A percentile compares a stretch with the other conserved stretches of the same genome.
phyloP scores from a whole-genome alignment of 768 basidiomycete genomes.

The Kwoniella bestiolae region DNA sequence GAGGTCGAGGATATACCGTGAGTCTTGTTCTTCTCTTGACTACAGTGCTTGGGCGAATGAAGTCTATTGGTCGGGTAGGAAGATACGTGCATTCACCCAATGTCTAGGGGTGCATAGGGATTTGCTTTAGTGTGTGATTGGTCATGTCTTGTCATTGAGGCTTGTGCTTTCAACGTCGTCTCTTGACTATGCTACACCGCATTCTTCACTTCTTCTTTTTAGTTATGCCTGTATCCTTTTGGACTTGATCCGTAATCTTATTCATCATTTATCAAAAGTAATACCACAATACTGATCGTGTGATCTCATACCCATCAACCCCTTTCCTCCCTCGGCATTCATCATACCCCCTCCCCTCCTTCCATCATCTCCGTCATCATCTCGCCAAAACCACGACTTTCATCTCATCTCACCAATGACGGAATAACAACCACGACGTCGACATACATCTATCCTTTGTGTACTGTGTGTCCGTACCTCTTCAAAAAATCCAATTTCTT shows the following conservation, averaged over 20 bases:
- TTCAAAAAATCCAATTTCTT: background rate
- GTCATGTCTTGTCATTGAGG: background rate
- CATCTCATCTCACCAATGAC: background rate
- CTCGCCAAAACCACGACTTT: background rate
- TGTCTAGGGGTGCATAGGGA: background rate
- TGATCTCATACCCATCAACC: background rate
- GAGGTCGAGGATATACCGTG: background rate
- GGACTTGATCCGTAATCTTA: background rate
- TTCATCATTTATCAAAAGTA: background rate
- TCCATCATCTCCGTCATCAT: background rate
- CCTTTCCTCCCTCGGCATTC: too few species aligned
- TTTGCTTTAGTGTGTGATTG: background rate
- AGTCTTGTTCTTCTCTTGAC: too few species aligned
- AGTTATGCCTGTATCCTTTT: background rate
- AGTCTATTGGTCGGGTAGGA: too few species aligned
- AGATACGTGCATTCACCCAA: too few species aligned
- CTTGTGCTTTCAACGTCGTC: background rate
- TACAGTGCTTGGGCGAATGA: too few species aligned
- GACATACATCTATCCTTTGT: background rate
- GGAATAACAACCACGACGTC: background rate
- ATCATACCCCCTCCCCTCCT: background rate
- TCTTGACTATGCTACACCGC: background rate
- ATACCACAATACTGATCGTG: background rate
- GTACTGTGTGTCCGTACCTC: too few species aligned
- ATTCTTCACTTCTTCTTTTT: background rate